A percentile compares a stretch with the other conserved stretches of the same genome.
Evolutionary conservation across 257 asterid species (phyloP).

Genomic region (Schizonepeta tenuifolia): DNA sequence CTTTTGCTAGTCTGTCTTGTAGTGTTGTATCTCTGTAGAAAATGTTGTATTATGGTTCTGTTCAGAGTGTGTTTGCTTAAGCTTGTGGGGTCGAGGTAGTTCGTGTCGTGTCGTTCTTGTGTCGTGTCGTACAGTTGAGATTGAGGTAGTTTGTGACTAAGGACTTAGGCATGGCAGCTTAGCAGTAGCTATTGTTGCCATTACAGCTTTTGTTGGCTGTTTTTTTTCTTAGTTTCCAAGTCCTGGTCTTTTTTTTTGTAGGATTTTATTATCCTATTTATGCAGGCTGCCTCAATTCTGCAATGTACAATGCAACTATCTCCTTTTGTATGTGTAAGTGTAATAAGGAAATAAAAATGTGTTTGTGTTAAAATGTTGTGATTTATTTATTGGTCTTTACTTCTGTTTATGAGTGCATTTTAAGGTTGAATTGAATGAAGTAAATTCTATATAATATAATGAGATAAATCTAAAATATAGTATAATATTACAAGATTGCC

Average conservation of each 20-base stretch:
- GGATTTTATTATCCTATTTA: constrained; percentile 50
- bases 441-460: too few species aligned
- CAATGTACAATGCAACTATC: constrained; percentile 41
- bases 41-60: not conserved
- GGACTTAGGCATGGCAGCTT: constrained; percentile 54
- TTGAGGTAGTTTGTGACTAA: constrained; percentile 39
- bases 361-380: not conserved
- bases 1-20: constrained; percentile 20
- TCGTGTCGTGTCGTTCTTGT: not conserved
- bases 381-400: not conserved
- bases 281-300: constrained; percentile 37
- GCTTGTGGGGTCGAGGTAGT: constrained; percentile 19
- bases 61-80: not conserved
- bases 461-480: too few species aligned
- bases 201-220: constrained; percentile 40
- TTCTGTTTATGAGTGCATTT: not conserved
- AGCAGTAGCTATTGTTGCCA: constrained; percentile 40
- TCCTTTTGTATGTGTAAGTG: constrained; percentile 15
- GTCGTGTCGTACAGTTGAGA: constrained; percentile 17
- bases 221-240: constrained; percentile 37
- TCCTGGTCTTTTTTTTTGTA: constrained; percentile 44
- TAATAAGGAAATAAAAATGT: constrained; percentile 36
- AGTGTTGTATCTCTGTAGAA: constrained; percentile 7
- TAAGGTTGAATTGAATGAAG: too few species aligned
- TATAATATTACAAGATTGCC: too few species aligned